Base-by-base conservation (phyloP, 2,329 filamentous ascomycete genomes). In the Pseudogymnoascus verrucosus region DNA sequence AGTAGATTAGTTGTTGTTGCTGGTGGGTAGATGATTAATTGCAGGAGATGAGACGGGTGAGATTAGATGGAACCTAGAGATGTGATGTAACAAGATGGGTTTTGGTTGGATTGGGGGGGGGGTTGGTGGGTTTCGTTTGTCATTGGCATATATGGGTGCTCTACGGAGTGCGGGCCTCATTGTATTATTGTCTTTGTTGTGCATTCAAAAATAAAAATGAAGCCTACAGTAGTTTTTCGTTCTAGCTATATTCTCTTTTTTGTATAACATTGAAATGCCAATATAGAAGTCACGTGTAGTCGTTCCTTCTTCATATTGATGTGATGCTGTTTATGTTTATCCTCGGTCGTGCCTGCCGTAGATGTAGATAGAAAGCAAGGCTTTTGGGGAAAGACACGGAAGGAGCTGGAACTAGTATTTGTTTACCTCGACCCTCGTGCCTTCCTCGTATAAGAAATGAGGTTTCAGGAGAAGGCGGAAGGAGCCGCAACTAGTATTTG, bases 1-100 rank as follows among this genome's bases (percentile, higher is more conserved):
- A 75, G 67, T 75, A 74, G 64, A 65, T 61, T 57, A 34, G n/a
- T 54, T 28, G 44, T 12, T 21, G n/a, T 28, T 26, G 42, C 1
- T 34, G 23, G 51, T 31, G n/a, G 26, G 5, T 54, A 54, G 26
- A 54, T 54, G 47, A 54, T 54, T 54, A 31, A 54, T 54, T 57
- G 51, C 6, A 21, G 40, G 31, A 34, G 26, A 28, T 6, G 26
- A 28, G 26, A 3, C 26, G 26, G 26, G 26, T 28, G 26, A 5
- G 12, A 23, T 23, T 28, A 34, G 28, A 57, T 16, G 16, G 51
- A 39, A 34, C 51, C 51, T 57, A 57, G 28, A 57, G 16, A 34
- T 57, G 51, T 57, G 28, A 34, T 57, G 51, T 57, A 57, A 57
- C 51, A 57, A 57, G 51, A 57, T 57, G 47, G 47, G 47, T 31